These are phyloP conservation scores for Trichoderma harzianum DNA, from an alignment of 2,329 filamentous ascomycete genomes.

Conservation along the genomic window DNA sequence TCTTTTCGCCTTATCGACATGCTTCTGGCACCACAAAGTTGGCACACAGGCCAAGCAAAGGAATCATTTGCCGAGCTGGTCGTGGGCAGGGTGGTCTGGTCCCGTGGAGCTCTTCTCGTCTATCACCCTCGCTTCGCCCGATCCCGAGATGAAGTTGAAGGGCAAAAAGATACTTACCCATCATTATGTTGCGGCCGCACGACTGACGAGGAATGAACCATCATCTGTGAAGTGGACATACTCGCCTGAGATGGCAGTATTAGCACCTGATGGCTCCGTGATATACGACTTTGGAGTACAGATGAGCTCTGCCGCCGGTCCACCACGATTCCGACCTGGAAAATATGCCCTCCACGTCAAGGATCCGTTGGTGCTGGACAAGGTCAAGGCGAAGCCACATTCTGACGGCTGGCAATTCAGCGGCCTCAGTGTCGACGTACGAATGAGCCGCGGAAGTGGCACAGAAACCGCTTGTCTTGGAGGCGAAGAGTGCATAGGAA, in stretches of 20 bases:
- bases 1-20: constrained; percentile 34
- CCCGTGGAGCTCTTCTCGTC: constrained; percentile 35
- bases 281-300: constrained; percentile 31
- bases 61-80: constrained; percentile 35
- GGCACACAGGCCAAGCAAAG: constrained; percentile 26
- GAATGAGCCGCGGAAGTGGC: constrained; percentile 29
- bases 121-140: constrained; percentile 28
- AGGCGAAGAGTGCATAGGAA: constrained; percentile 16
- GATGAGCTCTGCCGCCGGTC: neutral
- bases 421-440: constrained; percentile 34
- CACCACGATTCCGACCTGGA: constrained; percentile 26
- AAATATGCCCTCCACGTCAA: constrained; percentile 32
- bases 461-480: neutral
- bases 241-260: constrained; percentile 32
- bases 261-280: constrained; percentile 29
- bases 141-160: constrained; percentile 27
- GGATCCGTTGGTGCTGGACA: constrained; percentile 33
- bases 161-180: constrained; percentile 34
- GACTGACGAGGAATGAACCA: constrained; percentile 33
- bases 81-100: constrained; percentile 37
- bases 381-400: constrained; percentile 34
- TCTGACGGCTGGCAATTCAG: constrained; percentile 35
- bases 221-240: constrained; percentile 34
- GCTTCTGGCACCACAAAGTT: constrained; percentile 37
- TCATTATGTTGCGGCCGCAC: constrained; percentile 36